A percentile compares a stretch with the other conserved stretches of the same genome.
Conservation (phyloP, 345 rosid species). For the Turnera subulata region DNA sequence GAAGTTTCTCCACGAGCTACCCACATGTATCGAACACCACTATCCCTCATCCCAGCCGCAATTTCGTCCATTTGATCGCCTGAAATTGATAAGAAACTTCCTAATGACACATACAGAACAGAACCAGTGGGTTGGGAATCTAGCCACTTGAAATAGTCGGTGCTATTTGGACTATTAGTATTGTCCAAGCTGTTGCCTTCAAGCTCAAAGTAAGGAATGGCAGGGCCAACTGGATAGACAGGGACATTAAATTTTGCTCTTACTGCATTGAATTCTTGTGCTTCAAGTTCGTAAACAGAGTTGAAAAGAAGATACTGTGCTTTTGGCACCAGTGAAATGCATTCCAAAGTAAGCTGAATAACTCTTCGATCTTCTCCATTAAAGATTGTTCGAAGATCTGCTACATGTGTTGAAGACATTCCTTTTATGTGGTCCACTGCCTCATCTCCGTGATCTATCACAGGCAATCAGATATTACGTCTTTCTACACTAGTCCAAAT, state of each 20-base stretch:
- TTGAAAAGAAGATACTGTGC: constrained; percentile 55
- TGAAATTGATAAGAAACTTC: constrained; percentile 37
- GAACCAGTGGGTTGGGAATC: constrained; percentile 30
- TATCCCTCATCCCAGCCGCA: constrained; percentile 25
- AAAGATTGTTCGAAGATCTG: constrained; percentile 35
- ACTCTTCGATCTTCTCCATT: constrained; percentile 13
- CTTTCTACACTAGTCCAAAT: no score
- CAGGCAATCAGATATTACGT: no score
- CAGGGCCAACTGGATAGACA: constrained; percentile 37
- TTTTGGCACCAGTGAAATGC: constrained; percentile 34
- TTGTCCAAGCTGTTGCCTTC: background rate
- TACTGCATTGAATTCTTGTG: constrained; percentile 28
- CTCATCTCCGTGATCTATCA: constrained; percentile 31
- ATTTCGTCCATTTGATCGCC: constrained; percentile 41
- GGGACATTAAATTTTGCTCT: constrained; percentile 19
- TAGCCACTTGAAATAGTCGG: constrained; percentile 33
- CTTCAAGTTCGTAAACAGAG: constrained; percentile 47
- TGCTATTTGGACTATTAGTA: background rate
- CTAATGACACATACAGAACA: constrained; percentile 41
- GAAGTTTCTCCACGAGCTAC: constrained; percentile 36
- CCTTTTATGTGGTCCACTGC: constrained; percentile 37
- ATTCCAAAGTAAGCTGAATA: constrained; percentile 34
- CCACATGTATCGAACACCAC: constrained; percentile 36
- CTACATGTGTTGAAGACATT: constrained; percentile 24
- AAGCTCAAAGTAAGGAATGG: constrained; percentile 29